These are phyloP conservation scores for Pythium diclinum DNA, from an alignment of 352 stramenopile genomes.

Conservation along the genomic window DNA sequence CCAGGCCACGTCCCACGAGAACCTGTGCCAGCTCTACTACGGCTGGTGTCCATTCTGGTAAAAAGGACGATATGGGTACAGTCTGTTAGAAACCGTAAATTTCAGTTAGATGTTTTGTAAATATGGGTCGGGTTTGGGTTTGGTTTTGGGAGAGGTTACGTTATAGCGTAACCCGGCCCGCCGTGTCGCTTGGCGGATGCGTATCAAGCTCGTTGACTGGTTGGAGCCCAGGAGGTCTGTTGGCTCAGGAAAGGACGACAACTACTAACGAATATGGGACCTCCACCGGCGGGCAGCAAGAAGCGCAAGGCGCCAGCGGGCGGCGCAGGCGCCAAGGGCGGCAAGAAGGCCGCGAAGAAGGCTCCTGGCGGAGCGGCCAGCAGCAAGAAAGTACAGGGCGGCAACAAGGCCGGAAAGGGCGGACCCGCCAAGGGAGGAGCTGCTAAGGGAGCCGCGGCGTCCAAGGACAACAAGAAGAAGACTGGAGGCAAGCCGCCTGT, in stretches of 20 bases:
- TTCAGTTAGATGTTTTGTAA: constrained; percentile 13
- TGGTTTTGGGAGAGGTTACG: not conserved
- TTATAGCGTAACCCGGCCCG: not conserved
- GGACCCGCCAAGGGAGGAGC: not conserved
- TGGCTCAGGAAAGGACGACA: constrained; percentile 1
- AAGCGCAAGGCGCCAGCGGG: constrained; percentile 28
- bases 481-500: constrained; percentile 2
- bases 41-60: constrained; percentile 96
- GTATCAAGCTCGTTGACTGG: constrained; percentile 6
- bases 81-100: constrained; percentile 7
- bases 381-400: not conserved
- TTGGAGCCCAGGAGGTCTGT: constrained; percentile 5
- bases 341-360: constrained; percentile 7
- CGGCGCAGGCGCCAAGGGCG: constrained; percentile 13
- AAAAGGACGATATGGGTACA: constrained; percentile 7
- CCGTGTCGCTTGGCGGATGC: constrained; percentile 19
- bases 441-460: not conserved
- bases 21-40: constrained; percentile 98
- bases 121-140: constrained; percentile 1
- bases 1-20: constrained; percentile 98
- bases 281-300: constrained; percentile 12
- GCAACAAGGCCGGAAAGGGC: not conserved
- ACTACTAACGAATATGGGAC: constrained; percentile 5
- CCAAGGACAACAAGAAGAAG: constrained; percentile 12
- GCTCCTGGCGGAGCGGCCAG: not conserved